Evolutionary conservation across 768 basidiomycete genomes (phyloP).

Genomic region (Podaxis sp.): DNA sequence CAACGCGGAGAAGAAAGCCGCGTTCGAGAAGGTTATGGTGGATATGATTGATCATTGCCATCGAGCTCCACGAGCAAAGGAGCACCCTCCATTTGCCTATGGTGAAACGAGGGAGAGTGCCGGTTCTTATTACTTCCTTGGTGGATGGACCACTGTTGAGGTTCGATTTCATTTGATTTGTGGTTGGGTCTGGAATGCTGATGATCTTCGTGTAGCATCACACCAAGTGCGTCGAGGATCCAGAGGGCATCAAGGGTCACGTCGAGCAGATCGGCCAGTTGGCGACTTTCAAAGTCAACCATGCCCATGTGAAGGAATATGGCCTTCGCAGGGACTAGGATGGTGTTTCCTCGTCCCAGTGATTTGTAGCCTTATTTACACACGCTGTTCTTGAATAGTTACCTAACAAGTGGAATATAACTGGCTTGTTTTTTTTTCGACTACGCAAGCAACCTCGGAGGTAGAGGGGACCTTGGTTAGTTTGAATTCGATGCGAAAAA

Average conservation of each 20-base stretch:
- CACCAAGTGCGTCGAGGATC: neutral
- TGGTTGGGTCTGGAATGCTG: neutral
- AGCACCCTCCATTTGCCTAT: conserved; percentile 8
- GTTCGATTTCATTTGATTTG: neutral
- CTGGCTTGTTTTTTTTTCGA: no score
- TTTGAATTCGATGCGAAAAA: no score
- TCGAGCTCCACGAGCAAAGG: neutral
- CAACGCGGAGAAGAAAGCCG: neutral
- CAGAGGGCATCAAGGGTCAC: neutral
- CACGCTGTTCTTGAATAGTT: neutral
- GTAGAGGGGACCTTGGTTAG: no score
- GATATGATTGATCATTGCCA: neutral
- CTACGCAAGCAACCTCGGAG: no score
- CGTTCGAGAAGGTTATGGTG: neutral
- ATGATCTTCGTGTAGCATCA: conserved; percentile 1
- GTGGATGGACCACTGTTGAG: conserved; percentile 5
- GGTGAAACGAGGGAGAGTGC: conserved; percentile 2
- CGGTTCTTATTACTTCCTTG: conserved; percentile 2
- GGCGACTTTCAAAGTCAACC: neutral
- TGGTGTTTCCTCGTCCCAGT: neutral
- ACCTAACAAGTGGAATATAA: no score
- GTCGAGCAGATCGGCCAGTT: neutral
- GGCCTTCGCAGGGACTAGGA: neutral
- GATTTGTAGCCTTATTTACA: neutral
- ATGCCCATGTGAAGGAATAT: conserved; percentile 2